phyloP scores from a whole-genome alignment of 2,329 filamentous ascomycete species.

The Pseudogymnoascus sp. region DNA sequence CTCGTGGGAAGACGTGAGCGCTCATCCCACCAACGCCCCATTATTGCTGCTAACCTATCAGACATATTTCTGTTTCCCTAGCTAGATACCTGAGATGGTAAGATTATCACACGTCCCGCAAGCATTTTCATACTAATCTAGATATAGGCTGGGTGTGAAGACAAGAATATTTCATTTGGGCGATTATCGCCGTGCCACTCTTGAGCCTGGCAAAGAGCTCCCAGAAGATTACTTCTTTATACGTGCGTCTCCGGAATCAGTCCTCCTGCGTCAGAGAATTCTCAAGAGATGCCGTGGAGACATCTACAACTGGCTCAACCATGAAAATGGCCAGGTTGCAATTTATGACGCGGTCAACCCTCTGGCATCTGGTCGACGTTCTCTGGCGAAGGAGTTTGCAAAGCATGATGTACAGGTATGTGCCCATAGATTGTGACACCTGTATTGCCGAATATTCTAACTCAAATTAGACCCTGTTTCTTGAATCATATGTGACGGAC shows the following conservation, averaged over 20 bases:
- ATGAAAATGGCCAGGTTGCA: constrained; percentile 95
- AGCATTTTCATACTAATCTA: neutral
- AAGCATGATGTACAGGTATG: constrained; percentile 86
- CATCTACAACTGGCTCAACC: constrained; percentile 91
- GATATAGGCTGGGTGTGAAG: constrained; percentile 78
- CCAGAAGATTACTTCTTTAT: constrained; percentile 98
- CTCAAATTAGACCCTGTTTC: constrained; percentile 71
- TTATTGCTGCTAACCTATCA: constrained; percentile 28
- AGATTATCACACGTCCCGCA: constrained; percentile 21
- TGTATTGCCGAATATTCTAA: neutral
- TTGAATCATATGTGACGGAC: constrained; percentile 92
- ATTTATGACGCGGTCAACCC: constrained; percentile 99
- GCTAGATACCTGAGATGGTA: constrained; percentile 88
- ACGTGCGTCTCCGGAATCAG: constrained; percentile 82
- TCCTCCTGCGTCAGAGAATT: constrained; percentile 94
- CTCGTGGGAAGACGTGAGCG: constrained; percentile 86
- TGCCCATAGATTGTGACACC: neutral
- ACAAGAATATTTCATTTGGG: constrained; percentile 96
- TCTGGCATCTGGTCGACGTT: constrained; percentile 68
- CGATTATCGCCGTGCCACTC: constrained; percentile 87
- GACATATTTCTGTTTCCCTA: constrained; percentile 90
- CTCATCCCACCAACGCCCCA: constrained; percentile 14
- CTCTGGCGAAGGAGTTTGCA: constrained; percentile 90
- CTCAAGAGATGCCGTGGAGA: constrained; percentile 95
- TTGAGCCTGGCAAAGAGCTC: constrained; percentile 74